Evolutionary conservation across 768 basidiomycete species (phyloP), one percentile per base, ranked within the genome.

Genomic region (Leucocoprinus leucothites): DNA sequence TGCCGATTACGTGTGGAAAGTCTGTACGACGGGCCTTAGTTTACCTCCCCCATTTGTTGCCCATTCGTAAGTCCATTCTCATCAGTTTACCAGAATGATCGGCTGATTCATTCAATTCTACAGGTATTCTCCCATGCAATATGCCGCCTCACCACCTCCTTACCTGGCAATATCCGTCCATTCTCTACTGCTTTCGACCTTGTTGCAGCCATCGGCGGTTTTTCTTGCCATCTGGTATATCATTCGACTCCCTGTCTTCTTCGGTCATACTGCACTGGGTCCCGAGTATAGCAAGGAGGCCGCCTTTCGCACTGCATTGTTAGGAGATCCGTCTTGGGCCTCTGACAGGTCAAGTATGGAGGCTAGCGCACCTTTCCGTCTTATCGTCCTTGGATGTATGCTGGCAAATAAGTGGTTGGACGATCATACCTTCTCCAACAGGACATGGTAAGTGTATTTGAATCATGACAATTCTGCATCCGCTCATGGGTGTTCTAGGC

Each of bases 351-450:
- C 82, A 44, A 69, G 72, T 2, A 69, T 73, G 47, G 87, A 89
- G 64, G 73, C 76, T 5, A 78, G 76, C 57, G 84, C 83, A 1
- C 82, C 86, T 9, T 91, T 91, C 68, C 82, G 87, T 51, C 75
- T 92, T 41, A 75, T 91, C 56, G 79, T 92, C 21, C 75, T 92
- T 21, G 90, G 90, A 18, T 90, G 84, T 58, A 91, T 92, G 89
- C 73, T 92, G 31, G 88, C 89, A 18, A 91, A 91, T 68, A 92
- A 92, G 70, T 91, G 90, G 90, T 65, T 92, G 60, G 89, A 91
- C 60, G 90, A 92, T 61, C 90, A 92, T 63, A 91, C 90, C 0
- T 92, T 91, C 69, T 91, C 89, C 38, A 91, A 91, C 71, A 91
- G 90, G 73, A 92, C 90, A 51, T 92, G 90, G 90, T 90, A 67